Conservation (phyloP, 345 rosid species). For the Durio zibethinus region DNA sequence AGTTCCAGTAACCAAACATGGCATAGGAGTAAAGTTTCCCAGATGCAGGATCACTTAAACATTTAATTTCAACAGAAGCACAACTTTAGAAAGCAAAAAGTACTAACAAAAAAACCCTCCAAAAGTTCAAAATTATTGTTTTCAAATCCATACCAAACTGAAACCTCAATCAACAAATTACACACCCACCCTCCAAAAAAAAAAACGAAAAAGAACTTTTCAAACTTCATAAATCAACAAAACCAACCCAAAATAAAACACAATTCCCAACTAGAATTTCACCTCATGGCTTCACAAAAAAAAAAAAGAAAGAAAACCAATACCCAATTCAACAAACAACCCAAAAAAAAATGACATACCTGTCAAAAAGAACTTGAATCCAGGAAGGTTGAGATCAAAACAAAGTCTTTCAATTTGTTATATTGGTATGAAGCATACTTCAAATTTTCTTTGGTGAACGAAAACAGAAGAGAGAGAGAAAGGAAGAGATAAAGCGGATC, state of each 20-base stretch:
- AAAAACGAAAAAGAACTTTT: no score
- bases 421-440: constrained; percentile 22
- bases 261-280: constrained; percentile 14
- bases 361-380: constrained; percentile 15
- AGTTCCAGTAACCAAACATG: constrained; percentile 14
- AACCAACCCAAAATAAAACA: background rate
- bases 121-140: background rate
- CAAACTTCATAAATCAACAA: no score
- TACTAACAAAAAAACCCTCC: background rate
- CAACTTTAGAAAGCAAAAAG: background rate
- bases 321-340: constrained; percentile 19
- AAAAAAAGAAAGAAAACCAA: background rate
- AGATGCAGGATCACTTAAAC: constrained; percentile 21
- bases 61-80: constrained; percentile 7
- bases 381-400: constrained; percentile 21
- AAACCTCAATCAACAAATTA: constrained; percentile 14
- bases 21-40: constrained; percentile 18
- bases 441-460: background rate
- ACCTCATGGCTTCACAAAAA: constrained; percentile 9
- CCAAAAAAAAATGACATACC: constrained; percentile 19
- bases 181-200: background rate
- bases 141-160: constrained; percentile 5
- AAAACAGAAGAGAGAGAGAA: background rate
- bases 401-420: constrained; percentile 12
- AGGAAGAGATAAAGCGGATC: constrained; percentile 8